These are phyloP conservation scores for Barnettozyma sp. DNA, from an alignment of 805 yeast genomes.

Conservation along the genomic window DNA sequence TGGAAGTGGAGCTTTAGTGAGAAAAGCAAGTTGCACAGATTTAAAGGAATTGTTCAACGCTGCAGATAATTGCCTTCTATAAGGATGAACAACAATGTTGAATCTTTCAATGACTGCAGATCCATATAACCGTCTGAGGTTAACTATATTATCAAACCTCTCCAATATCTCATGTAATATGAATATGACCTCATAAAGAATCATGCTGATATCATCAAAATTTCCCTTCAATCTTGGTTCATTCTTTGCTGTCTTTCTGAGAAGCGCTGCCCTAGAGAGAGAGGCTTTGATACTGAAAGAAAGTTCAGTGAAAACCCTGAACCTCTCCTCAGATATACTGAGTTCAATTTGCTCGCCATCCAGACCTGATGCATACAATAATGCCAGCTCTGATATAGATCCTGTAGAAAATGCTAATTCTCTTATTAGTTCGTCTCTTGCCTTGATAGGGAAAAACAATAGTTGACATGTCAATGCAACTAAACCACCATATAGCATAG, in stretches of 20 bases:
- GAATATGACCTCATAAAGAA: slow-evolving; percentile 39
- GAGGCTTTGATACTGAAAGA: slow-evolving; percentile 34
- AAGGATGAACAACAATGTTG: slow-evolving; percentile 32
- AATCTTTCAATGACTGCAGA: slow-evolving; percentile 40
- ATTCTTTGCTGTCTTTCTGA: slow-evolving; percentile 33
- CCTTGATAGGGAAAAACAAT: slow-evolving; percentile 39
- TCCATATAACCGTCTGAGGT: slow-evolving; percentile 37
- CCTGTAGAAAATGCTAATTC: slow-evolving; percentile 37
- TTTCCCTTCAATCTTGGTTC: slow-evolving; percentile 45
- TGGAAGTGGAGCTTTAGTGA: slow-evolving; percentile 41
- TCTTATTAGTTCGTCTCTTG: slow-evolving; percentile 37
- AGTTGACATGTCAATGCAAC: slow-evolving; percentile 41
- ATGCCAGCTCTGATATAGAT: slow-evolving; percentile 33
- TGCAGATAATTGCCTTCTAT: slow-evolving; percentile 40
- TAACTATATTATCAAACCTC: slow-evolving; percentile 39
- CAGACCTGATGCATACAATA: slow-evolving; percentile 34
- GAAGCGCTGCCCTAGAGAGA: slow-evolving; percentile 34
- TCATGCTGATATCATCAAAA: slow-evolving; percentile 32
- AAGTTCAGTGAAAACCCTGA: slow-evolving; percentile 26
- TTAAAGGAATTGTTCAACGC: slow-evolving; percentile 33
- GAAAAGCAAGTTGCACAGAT: slow-evolving; percentile 38
- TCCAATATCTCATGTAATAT: slow-evolving; percentile 40
- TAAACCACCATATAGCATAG: slow-evolving; percentile 44
- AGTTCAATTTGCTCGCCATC: slow-evolving; percentile 26
- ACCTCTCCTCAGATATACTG: slow-evolving; percentile 27